Percentiles rank a stretch among this genome's conserved stretches.
These are phyloP conservation scores for Tremella yokohamensis DNA, from an alignment of 768 basidiomycete genomes.

Conservation along the genomic window DNA sequence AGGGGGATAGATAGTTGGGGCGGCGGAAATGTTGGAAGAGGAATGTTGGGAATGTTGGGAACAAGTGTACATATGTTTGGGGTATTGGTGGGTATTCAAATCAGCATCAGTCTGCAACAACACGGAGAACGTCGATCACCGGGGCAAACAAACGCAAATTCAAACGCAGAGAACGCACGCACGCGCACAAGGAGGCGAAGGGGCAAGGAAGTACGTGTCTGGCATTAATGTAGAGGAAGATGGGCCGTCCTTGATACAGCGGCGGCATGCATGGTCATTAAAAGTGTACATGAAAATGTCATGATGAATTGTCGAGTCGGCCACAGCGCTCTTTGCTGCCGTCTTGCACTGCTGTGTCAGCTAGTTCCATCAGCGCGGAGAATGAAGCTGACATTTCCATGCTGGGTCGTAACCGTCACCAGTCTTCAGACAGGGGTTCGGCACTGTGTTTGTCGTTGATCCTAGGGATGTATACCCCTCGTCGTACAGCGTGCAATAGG, in stretches of 20 bases:
- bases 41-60: conserved; percentile 1
- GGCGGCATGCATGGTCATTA: background rate
- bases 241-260: too few species aligned
- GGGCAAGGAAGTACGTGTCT: background rate
- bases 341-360: conserved; percentile 22
- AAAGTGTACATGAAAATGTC: background rate
- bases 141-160: background rate
- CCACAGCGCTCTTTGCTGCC: conserved; percentile 36
- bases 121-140: background rate
- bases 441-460: conserved; percentile 89
- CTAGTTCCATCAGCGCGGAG: background rate
- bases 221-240: background rate
- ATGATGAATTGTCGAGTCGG: conserved; percentile 20
- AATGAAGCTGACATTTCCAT: conserved; percentile 27
- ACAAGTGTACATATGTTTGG: conserved; percentile 1
- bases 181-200: too few species aligned
- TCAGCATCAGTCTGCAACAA: too few species aligned
- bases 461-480: conserved; percentile 97
- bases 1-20: background rate
- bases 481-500: conserved; percentile 86
- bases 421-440: conserved; percentile 64
- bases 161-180: background rate
- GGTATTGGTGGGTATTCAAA: conserved; percentile 7
- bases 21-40: background rate
- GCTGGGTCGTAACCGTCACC: conserved; percentile 39